Evolutionary conservation across 2,329 filamentous ascomycete species (phyloP), one percentile per base, ranked within the genome.

Genomic region (Macroventuria anomochaeta): DNA sequence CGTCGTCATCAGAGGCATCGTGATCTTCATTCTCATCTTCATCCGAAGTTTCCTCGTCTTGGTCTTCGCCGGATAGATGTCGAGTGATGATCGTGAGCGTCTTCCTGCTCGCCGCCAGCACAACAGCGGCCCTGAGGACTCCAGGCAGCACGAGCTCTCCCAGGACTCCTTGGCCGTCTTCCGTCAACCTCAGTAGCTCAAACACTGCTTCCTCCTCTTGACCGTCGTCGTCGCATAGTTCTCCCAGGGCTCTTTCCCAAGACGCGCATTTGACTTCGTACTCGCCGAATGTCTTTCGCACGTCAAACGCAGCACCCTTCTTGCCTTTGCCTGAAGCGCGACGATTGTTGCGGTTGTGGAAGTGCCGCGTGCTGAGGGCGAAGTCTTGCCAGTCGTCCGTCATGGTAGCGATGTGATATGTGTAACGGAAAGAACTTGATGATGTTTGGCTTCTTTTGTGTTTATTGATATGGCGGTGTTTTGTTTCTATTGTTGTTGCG

Each of bases 381-480:
- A 59, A 55, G 29, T 66, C 59, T 51, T 68, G 63, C 65, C 65
- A 68, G 48, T 68, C 65, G 32, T 64, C 58, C 60, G 61, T 63
- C 60, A 63, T 63, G 29, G 17, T 34, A 29, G 15, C 7, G 25
- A 17, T 2, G 15, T 8, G 4, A 31, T n/a, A 20, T 20, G n/a
- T 11, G 15, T 3, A n/a, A 31, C n/a, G 6, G 28, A 13, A 37
- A 29, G 21, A 18, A 5, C 18, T 25, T 28, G 31, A 8, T 13
- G 42, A n/a, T 12, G 23, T 15, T n/a, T 10, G 11, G 13, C 5
- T 8, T 23, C 25, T 31, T 18, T 31, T 39, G 33, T 18, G 12
- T 12, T 18, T 40, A 28, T 44, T 40, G 38, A 46, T n/a, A n/a
- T 28, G 31, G 7, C 8, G 42, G 7, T 12, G 23, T 15, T n/a